Base-by-base conservation (phyloP, 2,329 filamentous ascomycete species). In the Neocucurbitaria cava region DNA sequence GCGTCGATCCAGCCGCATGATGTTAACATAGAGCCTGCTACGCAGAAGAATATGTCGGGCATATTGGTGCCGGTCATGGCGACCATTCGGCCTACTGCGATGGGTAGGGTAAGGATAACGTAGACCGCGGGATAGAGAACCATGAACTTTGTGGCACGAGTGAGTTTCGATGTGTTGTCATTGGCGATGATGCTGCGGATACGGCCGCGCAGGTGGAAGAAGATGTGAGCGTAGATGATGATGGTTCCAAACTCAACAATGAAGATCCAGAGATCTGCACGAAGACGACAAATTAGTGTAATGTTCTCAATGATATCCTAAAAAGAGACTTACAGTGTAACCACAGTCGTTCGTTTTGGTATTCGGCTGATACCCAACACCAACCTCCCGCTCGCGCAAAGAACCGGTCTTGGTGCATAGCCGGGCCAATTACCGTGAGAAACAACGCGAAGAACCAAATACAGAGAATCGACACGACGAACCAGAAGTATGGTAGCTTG, bases 51-150 rank as follows among this genome's bases (percentile, higher is more conserved):
- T 0, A 70, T 74, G 0, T 85, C 76, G 0, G 83, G 79, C 3
- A 86, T 78, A 0, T 76, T 45, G 4, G 61, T 60, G 6, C 73
- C 73, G 1, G 68, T 71, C 74, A 77, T 77, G 18, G 70, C 63
- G 13, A 71, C 66, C 74, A 77, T 77, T 31, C 74, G 70, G 6
- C 73, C 74, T 5, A 75, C 64, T 7, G 87, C 87, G 1, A 91
- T 78, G 0, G 88, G 88, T 0, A 87, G 79, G 0, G 87, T 90
- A 59, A 88, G 86, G 17, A 88, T 53, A 2, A 89, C 80, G 69
- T 90, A 90, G 54, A 88, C 86, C 57, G 86, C 69, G 0, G 88
- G 88, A 58, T 90, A 26, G 47, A 60, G 45, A 35, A 89, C 72
- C 82, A 84, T 84, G 64, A 89, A 87, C 3, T 83, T 77, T 10